Conservation (phyloP, 1,284 basidiomycete genomes). For the Ustilago curta region DNA sequence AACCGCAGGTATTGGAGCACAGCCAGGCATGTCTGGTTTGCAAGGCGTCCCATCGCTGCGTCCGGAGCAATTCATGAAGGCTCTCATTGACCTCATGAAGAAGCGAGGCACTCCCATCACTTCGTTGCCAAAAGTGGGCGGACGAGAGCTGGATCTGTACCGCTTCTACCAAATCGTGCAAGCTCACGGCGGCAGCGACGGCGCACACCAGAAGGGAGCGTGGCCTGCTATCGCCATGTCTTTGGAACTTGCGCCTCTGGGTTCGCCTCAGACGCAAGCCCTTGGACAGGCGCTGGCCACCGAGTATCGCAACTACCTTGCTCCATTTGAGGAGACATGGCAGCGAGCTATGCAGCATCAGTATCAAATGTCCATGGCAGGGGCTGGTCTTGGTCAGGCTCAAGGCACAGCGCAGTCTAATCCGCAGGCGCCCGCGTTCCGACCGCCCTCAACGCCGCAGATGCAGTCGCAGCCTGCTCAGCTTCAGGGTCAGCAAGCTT, state of each 20-base stretch:
- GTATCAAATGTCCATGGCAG: constrained; percentile 59
- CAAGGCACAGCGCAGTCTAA: constrained; percentile 27
- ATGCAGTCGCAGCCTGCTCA: constrained; percentile 46
- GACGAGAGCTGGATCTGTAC: constrained; percentile 60
- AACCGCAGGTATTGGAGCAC: constrained; percentile 23
- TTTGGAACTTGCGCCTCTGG: constrained; percentile 55
- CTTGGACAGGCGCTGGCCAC: constrained; percentile 53
- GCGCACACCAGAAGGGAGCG: constrained; percentile 56
- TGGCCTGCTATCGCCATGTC: constrained; percentile 62
- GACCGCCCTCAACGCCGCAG: constrained; percentile 46
- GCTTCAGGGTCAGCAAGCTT: constrained; percentile 28
- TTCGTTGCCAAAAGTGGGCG: constrained; percentile 53
- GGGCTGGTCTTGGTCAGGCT: constrained; percentile 30
- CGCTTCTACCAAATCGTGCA: constrained; percentile 63
- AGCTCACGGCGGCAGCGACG: constrained; percentile 62
- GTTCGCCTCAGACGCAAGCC: constrained; percentile 54
- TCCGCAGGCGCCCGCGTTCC: constrained; percentile 23
- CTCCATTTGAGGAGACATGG: constrained; percentile 65
- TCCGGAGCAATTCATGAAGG: constrained; percentile 65
- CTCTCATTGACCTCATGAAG: constrained; percentile 60
- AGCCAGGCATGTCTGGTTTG: constrained; percentile 36
- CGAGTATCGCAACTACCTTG: constrained; percentile 58
- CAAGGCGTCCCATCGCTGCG: constrained; percentile 47
- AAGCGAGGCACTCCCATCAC: constrained; percentile 60
- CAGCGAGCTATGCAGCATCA: constrained; percentile 63